Evolutionary conservation across 202 grass and related monocot species (phyloP), one percentile per base, ranked within the genome.

Genomic region (Bolboschoenoplectus hybrid): DNA sequence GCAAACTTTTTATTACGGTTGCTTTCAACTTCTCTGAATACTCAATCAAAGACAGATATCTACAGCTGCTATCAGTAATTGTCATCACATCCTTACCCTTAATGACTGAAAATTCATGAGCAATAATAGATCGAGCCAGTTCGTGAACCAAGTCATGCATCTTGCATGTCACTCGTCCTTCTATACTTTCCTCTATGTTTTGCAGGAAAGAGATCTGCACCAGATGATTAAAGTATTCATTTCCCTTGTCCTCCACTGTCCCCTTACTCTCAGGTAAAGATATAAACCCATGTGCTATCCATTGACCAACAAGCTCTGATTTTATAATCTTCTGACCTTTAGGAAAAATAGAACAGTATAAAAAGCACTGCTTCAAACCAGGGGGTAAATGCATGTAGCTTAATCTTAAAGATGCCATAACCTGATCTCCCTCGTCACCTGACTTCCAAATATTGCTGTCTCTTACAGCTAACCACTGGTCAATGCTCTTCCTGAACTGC

Each of bases 101-200:
- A 0, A 9, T 0, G 71, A 19, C 0, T 11, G 32, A 84, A 81
- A 81, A 26, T 0, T 87, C 74, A 2, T 70, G 43, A 14, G 2
- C 2, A n/a, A 68, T 2, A 3, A 90, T 87, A 57, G 4, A 63
- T 0, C 32, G 17, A 9, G 81, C 36, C 49, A 87, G 67, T 56
- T 90, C 88, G 49, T 90, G 88, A 81, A 87, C 19, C 49, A 87
- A 69, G n/a, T 90, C 89, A 56, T 85, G 53, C 85, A 87, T 87
- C 7, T 5, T 71, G 6, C 85, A 87, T 80, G 0, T n/a, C 0
- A 87, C 6, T 0, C 8, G 0, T 63, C 50, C 2, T 7, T 0
- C 0, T 0, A 2, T 4, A 0, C 9, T 72, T 26, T 26, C 26
- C 26, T 26, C 14, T 1, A 0, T 9, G 46, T 80, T 82, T 52